Percentiles rank a stretch among this genome's conserved stretches.
These are phyloP conservation scores for Lavandula angustifolia DNA, from an alignment of 257 asterid species.

Conservation along the genomic window DNA sequence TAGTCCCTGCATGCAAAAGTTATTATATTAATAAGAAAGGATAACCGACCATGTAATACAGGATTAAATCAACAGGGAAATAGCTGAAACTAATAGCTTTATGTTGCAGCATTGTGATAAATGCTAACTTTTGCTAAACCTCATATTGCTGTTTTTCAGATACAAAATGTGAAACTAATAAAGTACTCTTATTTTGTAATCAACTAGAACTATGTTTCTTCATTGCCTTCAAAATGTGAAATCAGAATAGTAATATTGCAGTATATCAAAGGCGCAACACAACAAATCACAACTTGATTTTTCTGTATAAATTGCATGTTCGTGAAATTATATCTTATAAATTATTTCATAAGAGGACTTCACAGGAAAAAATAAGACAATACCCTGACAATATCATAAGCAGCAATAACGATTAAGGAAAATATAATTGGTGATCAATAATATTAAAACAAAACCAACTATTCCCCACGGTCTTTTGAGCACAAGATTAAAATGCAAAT, in stretches of 20 bases:
- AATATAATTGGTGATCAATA: not conserved
- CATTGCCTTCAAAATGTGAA: conserved; percentile 1
- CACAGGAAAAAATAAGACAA: not conserved
- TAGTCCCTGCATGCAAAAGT: conserved; percentile 60
- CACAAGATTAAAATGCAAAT: not conserved
- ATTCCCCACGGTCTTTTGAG: not conserved
- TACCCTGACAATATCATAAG: not conserved
- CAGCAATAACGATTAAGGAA: conserved; percentile 1
- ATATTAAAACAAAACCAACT: not conserved
- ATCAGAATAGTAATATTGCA: conserved; percentile 3
- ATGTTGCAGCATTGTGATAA: not conserved
- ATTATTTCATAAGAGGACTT: not conserved
- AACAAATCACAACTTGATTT: not conserved
- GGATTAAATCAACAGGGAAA: not conserved
- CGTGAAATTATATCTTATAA: not conserved
- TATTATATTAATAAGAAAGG: conserved; percentile 21
- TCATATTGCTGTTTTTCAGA: conserved; percentile 4
- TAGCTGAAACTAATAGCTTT: not conserved
- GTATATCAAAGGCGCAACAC: not conserved
- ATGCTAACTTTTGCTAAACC: conserved; percentile 8
- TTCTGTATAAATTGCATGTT: not conserved
- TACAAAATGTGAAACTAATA: conserved; percentile 6
- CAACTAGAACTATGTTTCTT: conserved; percentile 8
- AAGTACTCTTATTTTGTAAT: not conserved
- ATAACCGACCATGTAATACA: conserved; percentile 15